Evolutionary conservation across 305 asterid species (phyloP).

Genomic region (Withania somnifera): DNA sequence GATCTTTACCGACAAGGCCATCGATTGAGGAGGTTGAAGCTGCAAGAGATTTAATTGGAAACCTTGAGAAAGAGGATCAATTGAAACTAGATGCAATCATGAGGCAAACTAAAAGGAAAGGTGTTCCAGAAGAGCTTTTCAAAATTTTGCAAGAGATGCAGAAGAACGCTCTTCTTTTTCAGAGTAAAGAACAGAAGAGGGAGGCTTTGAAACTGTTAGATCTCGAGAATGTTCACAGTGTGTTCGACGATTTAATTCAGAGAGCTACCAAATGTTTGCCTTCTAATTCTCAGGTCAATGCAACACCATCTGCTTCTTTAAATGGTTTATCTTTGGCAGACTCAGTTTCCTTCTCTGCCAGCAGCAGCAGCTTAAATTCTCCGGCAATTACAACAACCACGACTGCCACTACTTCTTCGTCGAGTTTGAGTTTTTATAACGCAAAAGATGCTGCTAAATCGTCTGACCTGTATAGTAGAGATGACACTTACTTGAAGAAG

Average conservation of each 20-base stretch:
- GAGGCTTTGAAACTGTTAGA: constrained; percentile 71
- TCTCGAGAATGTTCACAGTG: constrained; percentile 52
- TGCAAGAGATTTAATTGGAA: constrained; percentile 42
- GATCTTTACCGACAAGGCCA: constrained; percentile 73
- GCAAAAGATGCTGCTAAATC: constrained; percentile 37
- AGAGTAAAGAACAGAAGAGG: constrained; percentile 57
- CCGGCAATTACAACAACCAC: constrained; percentile 24
- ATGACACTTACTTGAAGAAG: constrained; percentile 61
- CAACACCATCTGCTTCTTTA: not conserved
- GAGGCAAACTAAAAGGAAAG: constrained; percentile 51
- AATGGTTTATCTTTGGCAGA: not conserved
- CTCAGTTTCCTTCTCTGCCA: constrained; percentile 19
- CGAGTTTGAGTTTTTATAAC: constrained; percentile 29
- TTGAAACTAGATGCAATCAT: constrained; percentile 46
- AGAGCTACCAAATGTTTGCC: constrained; percentile 66
- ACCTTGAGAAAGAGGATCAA: constrained; percentile 76
- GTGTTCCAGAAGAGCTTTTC: constrained; percentile 70
- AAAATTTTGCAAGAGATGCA: constrained; percentile 65
- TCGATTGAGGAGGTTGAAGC: constrained; percentile 81
- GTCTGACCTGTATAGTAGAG: constrained; percentile 39
- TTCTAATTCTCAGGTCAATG: constrained; percentile 19
- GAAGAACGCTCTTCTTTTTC: constrained; percentile 40
- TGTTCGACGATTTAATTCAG: constrained; percentile 81
- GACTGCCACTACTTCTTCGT: constrained; percentile 12
- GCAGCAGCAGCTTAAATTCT: constrained; percentile 29